A percentile compares a stretch with the other conserved stretches of the same genome.
These are phyloP conservation scores for Tephrocybe rancida DNA, from an alignment of 768 basidiomycete genomes.

Conservation along the genomic window DNA sequence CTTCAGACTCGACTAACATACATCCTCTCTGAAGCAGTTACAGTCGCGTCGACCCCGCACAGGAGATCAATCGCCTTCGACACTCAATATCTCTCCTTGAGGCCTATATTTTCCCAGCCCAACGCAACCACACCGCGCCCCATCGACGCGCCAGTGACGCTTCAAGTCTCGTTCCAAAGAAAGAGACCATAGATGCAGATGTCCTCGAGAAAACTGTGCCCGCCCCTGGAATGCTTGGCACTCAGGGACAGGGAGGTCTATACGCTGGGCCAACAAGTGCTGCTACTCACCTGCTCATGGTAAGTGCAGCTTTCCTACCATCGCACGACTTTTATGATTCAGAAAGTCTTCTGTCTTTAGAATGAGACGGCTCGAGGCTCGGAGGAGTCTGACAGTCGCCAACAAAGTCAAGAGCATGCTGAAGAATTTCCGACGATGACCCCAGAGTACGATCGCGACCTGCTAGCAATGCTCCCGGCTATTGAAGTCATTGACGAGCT, in stretches of 20 bases:
- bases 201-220: constrained; percentile 45
- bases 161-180: constrained; percentile 48
- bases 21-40: constrained; percentile 28
- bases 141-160: constrained; percentile 40
- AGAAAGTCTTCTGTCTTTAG: constrained; percentile 25
- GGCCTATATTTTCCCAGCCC: constrained; percentile 53
- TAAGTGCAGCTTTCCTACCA: constrained; percentile 33
- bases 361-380: constrained; percentile 49
- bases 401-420: constrained; percentile 51
- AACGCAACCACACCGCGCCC: constrained; percentile 33
- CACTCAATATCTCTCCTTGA: constrained; percentile 72
- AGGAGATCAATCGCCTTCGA: constrained; percentile 68
- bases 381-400: constrained; percentile 55
- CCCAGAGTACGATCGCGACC: constrained; percentile 71
- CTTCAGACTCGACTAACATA: constrained; percentile 11
- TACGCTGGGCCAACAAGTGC: constrained; percentile 83
- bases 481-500: constrained; percentile 73
- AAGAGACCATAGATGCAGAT: constrained; percentile 52
- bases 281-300: constrained; percentile 68
- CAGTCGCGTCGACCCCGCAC: constrained; percentile 60
- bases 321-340: no score
- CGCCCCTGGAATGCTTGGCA: constrained; percentile 68
- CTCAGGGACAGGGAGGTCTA: constrained; percentile 65
- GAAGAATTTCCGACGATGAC: constrained; percentile 43
- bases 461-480: constrained; percentile 66